These are phyloP conservation scores for Ascochyta viciae-villosae DNA, from an alignment of 2,329 filamentous ascomycete genomes.

Conservation along the genomic window DNA sequence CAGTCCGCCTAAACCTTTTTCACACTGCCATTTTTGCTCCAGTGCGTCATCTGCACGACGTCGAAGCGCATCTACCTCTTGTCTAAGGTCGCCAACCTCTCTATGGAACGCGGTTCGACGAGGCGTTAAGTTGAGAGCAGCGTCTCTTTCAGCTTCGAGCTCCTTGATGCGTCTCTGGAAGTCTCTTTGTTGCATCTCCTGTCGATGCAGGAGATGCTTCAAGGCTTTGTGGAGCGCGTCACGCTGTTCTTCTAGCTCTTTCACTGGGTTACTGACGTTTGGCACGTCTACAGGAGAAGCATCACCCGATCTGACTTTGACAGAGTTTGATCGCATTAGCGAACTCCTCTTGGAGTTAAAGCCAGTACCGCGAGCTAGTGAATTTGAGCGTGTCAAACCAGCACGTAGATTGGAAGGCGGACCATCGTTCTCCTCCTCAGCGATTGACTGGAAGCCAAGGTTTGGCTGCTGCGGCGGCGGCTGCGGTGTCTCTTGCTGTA, in stretches of 20 bases:
- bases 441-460: slow-evolving; percentile 65
- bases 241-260: slow-evolving; percentile 91
- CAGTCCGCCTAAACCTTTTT: slow-evolving; percentile 84
- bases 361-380: slow-evolving; percentile 64
- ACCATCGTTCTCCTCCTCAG: slow-evolving; percentile 61
- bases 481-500: slow-evolving; percentile 56
- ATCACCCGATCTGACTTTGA: slow-evolving; percentile 45
- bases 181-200: slow-evolving; percentile 83
- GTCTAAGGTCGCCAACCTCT: slow-evolving; percentile 79
- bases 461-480: slow-evolving; percentile 42
- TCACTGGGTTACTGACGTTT: slow-evolving; percentile 59
- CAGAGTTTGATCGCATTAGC: slow-evolving; percentile 60
- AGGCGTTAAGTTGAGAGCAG: slow-evolving; percentile 72
- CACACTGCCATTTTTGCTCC: slow-evolving; percentile 94
- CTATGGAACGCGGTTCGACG: slow-evolving; percentile 81
- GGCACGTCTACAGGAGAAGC: slow-evolving; percentile 65
- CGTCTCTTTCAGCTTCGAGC: slow-evolving; percentile 80
- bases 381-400: slow-evolving; percentile 70
- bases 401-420: slow-evolving; percentile 45
- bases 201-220: slow-evolving; percentile 82
- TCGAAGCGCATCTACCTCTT: slow-evolving; percentile 84
- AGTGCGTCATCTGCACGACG: slow-evolving; percentile 91
- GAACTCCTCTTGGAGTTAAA: slow-evolving; percentile 52
- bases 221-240: slow-evolving; percentile 90
- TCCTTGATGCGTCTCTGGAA: slow-evolving; percentile 80